These are phyloP conservation scores for Ogataea hybrid DNA, from an alignment of 1,139 yeast species.

Conservation along the genomic window DNA sequence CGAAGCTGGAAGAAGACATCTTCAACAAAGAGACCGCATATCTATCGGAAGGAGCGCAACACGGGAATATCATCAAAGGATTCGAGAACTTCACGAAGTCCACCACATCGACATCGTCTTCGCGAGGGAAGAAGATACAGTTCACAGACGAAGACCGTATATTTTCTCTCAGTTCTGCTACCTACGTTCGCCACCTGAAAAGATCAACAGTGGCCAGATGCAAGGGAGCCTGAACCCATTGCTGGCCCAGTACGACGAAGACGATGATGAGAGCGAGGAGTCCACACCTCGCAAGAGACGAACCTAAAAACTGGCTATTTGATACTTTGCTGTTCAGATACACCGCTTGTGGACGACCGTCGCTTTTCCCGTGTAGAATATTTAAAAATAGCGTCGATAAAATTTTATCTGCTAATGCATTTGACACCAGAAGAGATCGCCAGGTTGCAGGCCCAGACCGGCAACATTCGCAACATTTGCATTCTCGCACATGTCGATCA, in stretches of 20 bases:
- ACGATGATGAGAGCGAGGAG: slow-evolving; percentile 24
- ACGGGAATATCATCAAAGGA: slow-evolving; percentile 86
- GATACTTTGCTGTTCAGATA: neutral
- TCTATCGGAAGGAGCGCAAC: slow-evolving; percentile 59
- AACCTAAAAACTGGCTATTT: neutral
- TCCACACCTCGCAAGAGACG: slow-evolving; percentile 22
- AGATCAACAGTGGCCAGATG: slow-evolving; percentile 29
- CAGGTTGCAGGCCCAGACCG: slow-evolving; percentile 66
- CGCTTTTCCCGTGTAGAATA: slow-evolving; percentile 4
- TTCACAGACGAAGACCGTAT: slow-evolving; percentile 82
- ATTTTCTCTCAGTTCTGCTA: slow-evolving; percentile 77
- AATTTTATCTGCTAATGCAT: slow-evolving; percentile 36
- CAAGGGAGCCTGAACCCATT: slow-evolving; percentile 14
- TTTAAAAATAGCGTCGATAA: slow-evolving; percentile 1
- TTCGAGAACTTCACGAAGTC: slow-evolving; percentile 77
- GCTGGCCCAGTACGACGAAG: slow-evolving; percentile 15
- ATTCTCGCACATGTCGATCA: slow-evolving; percentile 98
- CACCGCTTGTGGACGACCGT: slow-evolving; percentile 7
- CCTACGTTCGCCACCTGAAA: slow-evolving; percentile 63
- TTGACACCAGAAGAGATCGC: slow-evolving; percentile 62
- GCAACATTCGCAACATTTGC: slow-evolving; percentile 81
- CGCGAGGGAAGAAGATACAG: slow-evolving; percentile 51
- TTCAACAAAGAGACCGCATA: slow-evolving; percentile 79
- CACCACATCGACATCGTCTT: slow-evolving; percentile 29
- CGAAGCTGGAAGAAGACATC: slow-evolving; percentile 72